These are phyloP conservation scores for Plasmodium knowlesi DNA, from an alignment of 169 alveolate genomes.

Conservation along the genomic window DNA sequence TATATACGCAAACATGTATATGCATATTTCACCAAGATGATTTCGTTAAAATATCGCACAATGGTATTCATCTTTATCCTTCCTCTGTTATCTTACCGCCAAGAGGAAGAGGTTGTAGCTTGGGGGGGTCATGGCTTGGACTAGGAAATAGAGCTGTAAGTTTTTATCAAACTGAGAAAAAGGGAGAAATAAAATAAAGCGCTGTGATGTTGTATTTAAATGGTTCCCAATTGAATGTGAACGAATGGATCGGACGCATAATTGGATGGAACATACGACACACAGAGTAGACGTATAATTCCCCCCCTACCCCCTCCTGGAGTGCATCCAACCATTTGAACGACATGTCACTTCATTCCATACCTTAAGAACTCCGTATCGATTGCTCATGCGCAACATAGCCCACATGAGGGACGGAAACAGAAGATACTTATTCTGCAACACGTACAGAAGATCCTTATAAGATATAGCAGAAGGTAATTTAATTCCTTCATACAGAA, in stretches of 20 bases:
- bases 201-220: not conserved
- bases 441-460: conserved; percentile 24
- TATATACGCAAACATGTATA: not conserved
- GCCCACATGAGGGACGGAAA: conserved; percentile 15
- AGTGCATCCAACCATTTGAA: not conserved
- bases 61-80: not conserved
- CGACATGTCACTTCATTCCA: not conserved
- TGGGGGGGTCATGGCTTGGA: conserved; percentile 73
- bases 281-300: no score
- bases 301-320: not conserved
- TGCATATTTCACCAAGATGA: not conserved
- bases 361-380: not conserved
- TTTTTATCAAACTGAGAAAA: conserved; percentile 21
- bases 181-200: not conserved
- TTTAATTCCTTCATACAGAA: conserved; percentile 19
- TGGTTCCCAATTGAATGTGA: not conserved
- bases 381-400: not conserved
- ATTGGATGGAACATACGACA: no score
- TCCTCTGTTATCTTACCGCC: conserved; percentile 26
- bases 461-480: not conserved
- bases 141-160: conserved; percentile 24
- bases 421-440: conserved; percentile 11
- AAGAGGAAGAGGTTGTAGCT: conserved; percentile 26
- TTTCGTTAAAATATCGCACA: not conserved
- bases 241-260: not conserved